Conservation (phyloP, 495 filamentous ascomycete species). For the Jackrogersella minutella region DNA sequence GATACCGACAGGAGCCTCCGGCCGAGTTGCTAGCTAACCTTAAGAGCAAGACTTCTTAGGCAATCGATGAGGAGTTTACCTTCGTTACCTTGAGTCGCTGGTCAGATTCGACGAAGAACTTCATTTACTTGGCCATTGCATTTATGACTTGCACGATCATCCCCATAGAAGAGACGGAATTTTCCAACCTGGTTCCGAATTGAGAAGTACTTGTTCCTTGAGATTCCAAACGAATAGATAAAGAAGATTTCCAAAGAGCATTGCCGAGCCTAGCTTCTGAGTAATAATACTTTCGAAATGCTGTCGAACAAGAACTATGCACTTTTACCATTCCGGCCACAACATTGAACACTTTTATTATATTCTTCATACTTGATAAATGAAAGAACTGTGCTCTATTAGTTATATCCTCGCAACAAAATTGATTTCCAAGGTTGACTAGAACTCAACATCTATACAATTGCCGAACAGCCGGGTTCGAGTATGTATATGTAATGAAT, state of each 20-base stretch:
- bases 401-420: too few species aligned
- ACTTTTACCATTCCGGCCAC: too few species aligned
- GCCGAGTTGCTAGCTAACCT: slow-evolving; percentile 78
- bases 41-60: slow-evolving; percentile 55
- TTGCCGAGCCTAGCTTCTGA: too few species aligned
- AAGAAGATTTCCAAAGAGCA: neutral
- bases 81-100: neutral
- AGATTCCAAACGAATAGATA: neutral
- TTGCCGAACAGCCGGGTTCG: too few species aligned
- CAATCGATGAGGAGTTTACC: slow-evolving; percentile 1
- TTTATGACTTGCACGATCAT: neutral
- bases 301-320: too few species aligned
- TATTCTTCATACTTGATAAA: too few species aligned
- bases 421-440: too few species aligned
- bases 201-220: neutral
- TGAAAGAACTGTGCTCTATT: too few species aligned
- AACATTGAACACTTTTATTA: too few species aligned
- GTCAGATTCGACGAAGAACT: slow-evolving; percentile 18
- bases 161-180: slow-evolving; percentile 28
- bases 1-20: slow-evolving; percentile 90
- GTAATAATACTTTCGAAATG: too few species aligned
- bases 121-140: slow-evolving; percentile 10
- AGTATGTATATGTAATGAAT: neutral
- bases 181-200: neutral
- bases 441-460: too few species aligned